phyloP scores from a whole-genome alignment of 2,329 filamentous ascomycete genomes.

The Aulographum hederae region DNA sequence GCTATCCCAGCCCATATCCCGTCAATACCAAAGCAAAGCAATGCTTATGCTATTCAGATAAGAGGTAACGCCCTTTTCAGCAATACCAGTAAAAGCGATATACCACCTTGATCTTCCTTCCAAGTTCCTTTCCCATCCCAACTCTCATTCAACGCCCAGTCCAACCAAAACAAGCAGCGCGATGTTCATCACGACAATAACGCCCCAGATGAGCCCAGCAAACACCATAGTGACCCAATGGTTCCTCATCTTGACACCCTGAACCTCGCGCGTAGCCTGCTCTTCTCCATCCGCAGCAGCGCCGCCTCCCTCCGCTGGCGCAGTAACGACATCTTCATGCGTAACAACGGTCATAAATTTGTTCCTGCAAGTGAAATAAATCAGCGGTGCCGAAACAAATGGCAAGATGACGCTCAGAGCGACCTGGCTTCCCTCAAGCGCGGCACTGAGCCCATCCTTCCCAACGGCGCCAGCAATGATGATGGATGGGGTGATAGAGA shows the following conservation, averaged over 20 bases:
- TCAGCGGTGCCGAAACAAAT: slow-evolving; percentile 64
- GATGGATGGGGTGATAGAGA: slow-evolving; percentile 68
- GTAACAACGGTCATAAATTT: slow-evolving; percentile 57
- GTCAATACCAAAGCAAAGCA: too few species aligned
- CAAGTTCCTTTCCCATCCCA: too few species aligned
- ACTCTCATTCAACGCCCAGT: slow-evolving; percentile 26
- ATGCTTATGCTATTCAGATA: too few species aligned
- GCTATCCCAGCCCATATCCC: too few species aligned
- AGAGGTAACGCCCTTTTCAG: too few species aligned
- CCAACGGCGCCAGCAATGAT: slow-evolving; percentile 70
- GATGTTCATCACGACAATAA: slow-evolving; percentile 66
- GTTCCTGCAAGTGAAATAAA: slow-evolving; percentile 67
- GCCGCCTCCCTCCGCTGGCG: slow-evolving; percentile 3
- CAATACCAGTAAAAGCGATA: too few species aligned
- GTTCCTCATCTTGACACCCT: slow-evolving; percentile 43
- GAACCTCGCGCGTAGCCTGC: slow-evolving; percentile 11
- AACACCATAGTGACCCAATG: slow-evolving; percentile 43
- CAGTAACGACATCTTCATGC: slow-evolving; percentile 2
- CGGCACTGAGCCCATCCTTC: slow-evolving; percentile 46
- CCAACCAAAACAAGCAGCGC: slow-evolving; percentile 49
- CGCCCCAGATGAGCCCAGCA: slow-evolving; percentile 47
- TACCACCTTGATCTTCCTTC: too few species aligned
- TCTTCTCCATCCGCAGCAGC: slow-evolving; percentile 8
- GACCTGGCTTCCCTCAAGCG: slow-evolving; percentile 62
- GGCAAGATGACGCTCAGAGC: slow-evolving; percentile 62